Conservation (phyloP, 352 stramenopile species). For the Pythium oligandrum region DNA sequence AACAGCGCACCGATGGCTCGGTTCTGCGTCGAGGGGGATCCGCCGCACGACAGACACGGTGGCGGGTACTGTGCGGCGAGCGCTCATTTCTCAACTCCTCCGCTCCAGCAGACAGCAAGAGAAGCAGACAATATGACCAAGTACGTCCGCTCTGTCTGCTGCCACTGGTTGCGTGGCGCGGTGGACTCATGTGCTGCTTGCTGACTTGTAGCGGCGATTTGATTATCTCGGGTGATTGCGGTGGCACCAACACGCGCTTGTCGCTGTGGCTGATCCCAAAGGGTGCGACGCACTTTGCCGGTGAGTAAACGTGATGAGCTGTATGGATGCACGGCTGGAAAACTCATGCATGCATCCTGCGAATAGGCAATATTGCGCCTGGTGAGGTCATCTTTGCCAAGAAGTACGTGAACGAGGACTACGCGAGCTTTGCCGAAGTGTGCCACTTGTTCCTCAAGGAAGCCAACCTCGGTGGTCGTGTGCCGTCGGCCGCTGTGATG, state of each 20-base stretch:
- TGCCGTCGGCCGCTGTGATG: slow-evolving; percentile 64
- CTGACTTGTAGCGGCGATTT: slow-evolving; percentile 35
- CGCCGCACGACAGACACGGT: too few relatives aligned
- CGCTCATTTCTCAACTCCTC: slow-evolving; percentile 8
- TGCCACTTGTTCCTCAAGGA: slow-evolving; percentile 93
- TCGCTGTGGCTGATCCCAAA: slow-evolving; percentile 81
- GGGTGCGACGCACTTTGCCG: slow-evolving; percentile 48
- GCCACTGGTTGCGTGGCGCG: too few relatives aligned
- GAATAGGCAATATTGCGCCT: slow-evolving; percentile 56
- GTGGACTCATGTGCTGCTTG: not conserved
- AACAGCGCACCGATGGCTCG: too few relatives aligned
- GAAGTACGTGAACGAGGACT: slow-evolving; percentile 84
- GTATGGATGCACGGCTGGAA: too few relatives aligned
- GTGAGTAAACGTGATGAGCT: slow-evolving; percentile 13
- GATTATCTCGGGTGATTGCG: slow-evolving; percentile 92
- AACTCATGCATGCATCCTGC: too few relatives aligned
- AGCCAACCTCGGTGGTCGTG: slow-evolving; percentile 65
- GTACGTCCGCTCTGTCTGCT: not conserved
- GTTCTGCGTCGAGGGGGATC: too few relatives aligned
- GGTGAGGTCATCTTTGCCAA: slow-evolving; percentile 82
- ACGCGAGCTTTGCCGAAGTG: slow-evolving; percentile 83
- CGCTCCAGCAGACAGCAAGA: too few relatives aligned
- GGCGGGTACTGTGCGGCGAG: not conserved
- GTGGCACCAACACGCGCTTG: slow-evolving; percentile 96
- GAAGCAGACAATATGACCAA: slow-evolving; percentile 8